Evolutionary conservation across 2,329 filamentous ascomycete genomes (phyloP), one percentile per base, ranked within the genome.

Genomic region (Fusarium equiseti): DNA sequence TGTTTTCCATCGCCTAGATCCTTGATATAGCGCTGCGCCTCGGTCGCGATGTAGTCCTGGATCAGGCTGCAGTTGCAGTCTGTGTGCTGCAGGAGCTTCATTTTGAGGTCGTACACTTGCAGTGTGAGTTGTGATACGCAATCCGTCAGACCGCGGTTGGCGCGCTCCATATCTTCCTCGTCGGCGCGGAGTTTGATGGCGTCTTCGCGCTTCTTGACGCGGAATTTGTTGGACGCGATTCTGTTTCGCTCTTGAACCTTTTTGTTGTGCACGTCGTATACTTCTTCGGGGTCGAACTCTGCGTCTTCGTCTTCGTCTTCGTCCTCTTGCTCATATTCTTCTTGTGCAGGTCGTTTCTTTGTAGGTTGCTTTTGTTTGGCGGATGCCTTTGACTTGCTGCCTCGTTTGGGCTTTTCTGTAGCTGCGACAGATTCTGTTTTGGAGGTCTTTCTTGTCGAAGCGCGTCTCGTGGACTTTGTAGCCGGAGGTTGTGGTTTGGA

Each of bases 151-250:
- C 69, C 38, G 8, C 57, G 68, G 22, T 75, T 70, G 20, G 38
- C 22, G 3, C 45, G 55, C 35, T 76, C 63, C 50, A 77, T 64
- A 8, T 46, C 59, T 32, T 69, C n/a, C 16, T 76, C 71, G 20
- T 70, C 42, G 1, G 38, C 20, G 20, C 66, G 57, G 13, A 77
- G 71, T 13, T 38, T 68, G 5, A 31, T 56, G 2, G 65, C 61
- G 15, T 71, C 62, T 10, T 71, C 66, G 2, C 65, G 63, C 42
- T 75, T 77, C 49, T 67, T 74, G 27, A 64, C 16, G 2, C 75
- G 72, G 31, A 75, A 75, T 29, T 69, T 76, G 55, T 72, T 76
- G 50, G 76, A 74, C 6, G 75, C 74, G 11, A 73, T 22, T 12
- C 75, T 73, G 20, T 73, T 77, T n/a, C 73, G 59, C 29, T 68